Evolutionary conservation across 2,329 filamentous ascomycete genomes (phyloP).

Genomic region (Pseudogymnoascus sp.): DNA sequence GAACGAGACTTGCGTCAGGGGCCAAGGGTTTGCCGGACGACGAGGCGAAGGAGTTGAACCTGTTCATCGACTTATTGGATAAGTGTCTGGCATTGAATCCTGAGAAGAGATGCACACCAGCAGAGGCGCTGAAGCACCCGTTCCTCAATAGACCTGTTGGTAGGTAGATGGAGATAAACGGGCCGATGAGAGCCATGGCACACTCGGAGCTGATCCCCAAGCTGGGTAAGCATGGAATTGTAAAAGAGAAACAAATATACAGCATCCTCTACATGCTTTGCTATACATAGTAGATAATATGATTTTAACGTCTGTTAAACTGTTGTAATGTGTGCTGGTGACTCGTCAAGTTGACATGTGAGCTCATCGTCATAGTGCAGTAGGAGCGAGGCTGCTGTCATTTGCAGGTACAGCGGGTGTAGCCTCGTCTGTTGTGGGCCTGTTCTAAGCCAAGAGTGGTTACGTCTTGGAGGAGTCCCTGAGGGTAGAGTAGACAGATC

Average conservation of each 20-base stretch:
- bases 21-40: slow-evolving; percentile 64
- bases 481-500: background rate
- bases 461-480: background rate
- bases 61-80: slow-evolving; percentile 82
- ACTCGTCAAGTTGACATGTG: background rate
- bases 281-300: background rate
- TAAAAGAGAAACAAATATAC: background rate
- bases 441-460: background rate
- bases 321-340: background rate
- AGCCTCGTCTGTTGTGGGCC: background rate
- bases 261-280: background rate
- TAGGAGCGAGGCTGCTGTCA: background rate
- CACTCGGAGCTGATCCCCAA: background rate
- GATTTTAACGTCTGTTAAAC: background rate
- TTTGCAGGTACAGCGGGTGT: background rate
- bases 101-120: slow-evolving; percentile 80
- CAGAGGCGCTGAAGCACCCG: slow-evolving; percentile 79
- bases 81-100: slow-evolving; percentile 84
- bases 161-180: background rate
- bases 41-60: slow-evolving; percentile 68
- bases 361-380: background rate
- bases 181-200: background rate
- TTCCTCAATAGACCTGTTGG: slow-evolving; percentile 51
- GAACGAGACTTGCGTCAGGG: slow-evolving; percentile 67
- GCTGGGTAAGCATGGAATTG: background rate